phyloP scores from a whole-genome alignment of 2,329 filamentous ascomycete species.

The Akanthomyces uredinophilus region DNA sequence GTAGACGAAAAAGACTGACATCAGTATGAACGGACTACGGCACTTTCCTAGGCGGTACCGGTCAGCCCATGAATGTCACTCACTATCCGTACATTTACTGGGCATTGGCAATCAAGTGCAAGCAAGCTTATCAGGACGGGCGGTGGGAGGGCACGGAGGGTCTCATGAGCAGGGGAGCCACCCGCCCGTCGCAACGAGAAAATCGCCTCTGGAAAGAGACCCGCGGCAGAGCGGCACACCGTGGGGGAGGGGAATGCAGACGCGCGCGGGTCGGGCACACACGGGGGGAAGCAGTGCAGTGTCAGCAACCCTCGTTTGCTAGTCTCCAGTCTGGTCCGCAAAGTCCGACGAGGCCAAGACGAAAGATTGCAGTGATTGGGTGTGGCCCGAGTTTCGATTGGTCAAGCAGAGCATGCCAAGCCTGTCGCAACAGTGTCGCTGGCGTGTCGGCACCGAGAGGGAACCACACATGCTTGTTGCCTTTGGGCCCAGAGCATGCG shows the following conservation, averaged over 20 bases:
- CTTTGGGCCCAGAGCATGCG: neutral
- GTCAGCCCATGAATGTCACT: neutral
- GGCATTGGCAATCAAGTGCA: no score
- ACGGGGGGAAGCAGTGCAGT: neutral
- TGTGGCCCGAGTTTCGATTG: constrained; percentile 2
- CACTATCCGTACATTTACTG: no score
- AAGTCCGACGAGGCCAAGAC: neutral
- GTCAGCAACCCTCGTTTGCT: constrained; percentile 9
- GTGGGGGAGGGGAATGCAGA: neutral
- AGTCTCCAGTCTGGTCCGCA: neutral
- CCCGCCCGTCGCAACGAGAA: constrained; percentile 10
- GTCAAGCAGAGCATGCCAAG: neutral
- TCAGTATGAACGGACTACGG: neutral
- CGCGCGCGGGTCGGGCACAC: constrained; percentile 8
- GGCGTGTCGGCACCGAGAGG: neutral
- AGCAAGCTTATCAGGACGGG: constrained; percentile 3
- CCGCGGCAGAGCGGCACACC: constrained; percentile 9
- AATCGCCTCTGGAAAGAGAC: neutral
- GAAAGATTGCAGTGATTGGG: neutral
- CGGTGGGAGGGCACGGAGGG: neutral
- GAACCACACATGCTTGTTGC: no score
- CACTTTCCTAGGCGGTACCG: constrained; percentile 3
- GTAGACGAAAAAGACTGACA: neutral
- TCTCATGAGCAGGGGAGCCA: neutral
- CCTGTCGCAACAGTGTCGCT: neutral